A percentile compares a stretch with the other conserved stretches of the same genome.
Conservation (phyloP, 2,329 filamentous ascomycete species). For the Curvularia hawaiiensis region DNA sequence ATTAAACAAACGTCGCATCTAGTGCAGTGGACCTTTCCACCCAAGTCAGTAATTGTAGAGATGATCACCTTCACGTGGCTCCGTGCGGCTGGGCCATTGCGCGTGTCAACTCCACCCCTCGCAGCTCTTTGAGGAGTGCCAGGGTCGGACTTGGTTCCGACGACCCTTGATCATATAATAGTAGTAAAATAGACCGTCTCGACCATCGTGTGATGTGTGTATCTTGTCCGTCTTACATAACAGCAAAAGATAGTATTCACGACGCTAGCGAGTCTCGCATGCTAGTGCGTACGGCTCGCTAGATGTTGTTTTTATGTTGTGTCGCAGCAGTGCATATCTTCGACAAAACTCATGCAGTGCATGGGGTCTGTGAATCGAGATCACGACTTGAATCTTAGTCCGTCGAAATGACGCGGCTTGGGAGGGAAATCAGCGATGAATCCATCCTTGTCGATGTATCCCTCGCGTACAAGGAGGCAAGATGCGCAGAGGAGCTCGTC, state of each 20-base stretch:
- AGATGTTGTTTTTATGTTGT: background rate
- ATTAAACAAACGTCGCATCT: background rate
- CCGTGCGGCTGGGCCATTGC: background rate
- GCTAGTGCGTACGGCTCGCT: background rate
- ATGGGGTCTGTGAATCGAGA: background rate
- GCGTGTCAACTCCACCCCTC: background rate
- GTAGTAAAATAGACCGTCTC: background rate
- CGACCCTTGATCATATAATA: background rate
- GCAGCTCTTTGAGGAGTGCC: background rate
- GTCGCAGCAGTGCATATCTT: background rate
- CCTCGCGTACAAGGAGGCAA: background rate
- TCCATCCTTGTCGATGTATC: background rate
- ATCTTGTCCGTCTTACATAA: background rate
- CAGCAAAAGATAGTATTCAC: background rate
- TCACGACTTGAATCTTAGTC: background rate
- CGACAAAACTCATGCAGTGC: background rate
- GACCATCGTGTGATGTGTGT: background rate
- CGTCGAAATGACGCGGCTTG: background rate
- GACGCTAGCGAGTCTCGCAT: background rate
- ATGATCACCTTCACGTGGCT: background rate
- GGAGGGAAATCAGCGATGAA: background rate
- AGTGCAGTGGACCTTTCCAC: background rate
- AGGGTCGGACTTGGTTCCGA: background rate
- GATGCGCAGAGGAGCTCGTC: background rate
- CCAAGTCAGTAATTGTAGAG: background rate